Conservation (phyloP, 1,284 basidiomycete genomes). For the Ganoderma boninense region DNA sequence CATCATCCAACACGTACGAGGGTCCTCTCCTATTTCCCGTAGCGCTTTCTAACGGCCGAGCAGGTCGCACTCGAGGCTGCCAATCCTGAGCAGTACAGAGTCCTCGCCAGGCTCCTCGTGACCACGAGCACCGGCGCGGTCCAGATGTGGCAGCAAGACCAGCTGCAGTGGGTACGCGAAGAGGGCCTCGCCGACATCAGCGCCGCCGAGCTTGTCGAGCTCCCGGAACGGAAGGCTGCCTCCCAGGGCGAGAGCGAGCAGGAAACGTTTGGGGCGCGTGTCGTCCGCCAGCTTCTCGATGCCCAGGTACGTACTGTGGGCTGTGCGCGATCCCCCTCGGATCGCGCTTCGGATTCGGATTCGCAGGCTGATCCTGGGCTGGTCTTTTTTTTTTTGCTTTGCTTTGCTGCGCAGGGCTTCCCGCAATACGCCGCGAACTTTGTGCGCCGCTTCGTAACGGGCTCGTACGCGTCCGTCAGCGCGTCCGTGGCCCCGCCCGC, state of each 20-base stretch:
- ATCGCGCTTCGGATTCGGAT: too few relatives aligned
- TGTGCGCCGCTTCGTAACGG: constrained; percentile 74
- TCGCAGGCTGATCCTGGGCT: neutral
- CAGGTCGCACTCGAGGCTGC: constrained; percentile 67
- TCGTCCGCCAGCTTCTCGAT: constrained; percentile 69
- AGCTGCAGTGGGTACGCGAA: constrained; percentile 82
- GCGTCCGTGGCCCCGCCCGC: constrained; percentile 47
- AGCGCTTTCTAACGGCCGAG: constrained; percentile 20
- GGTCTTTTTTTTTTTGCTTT: too few relatives aligned
- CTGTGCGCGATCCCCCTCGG: constrained; percentile 39
- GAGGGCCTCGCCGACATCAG: constrained; percentile 79
- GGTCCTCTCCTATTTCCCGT: constrained; percentile 4
- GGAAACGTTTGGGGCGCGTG: constrained; percentile 66
- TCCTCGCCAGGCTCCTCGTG: constrained; percentile 62
- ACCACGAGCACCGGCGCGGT: constrained; percentile 84
- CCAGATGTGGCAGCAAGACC: constrained; percentile 76
- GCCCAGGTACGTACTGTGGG: constrained; percentile 52
- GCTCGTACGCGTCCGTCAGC: constrained; percentile 68
- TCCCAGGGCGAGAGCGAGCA: constrained; percentile 49
- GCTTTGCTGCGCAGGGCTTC: constrained; percentile 58
- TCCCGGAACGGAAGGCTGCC: constrained; percentile 72
- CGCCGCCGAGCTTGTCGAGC: constrained; percentile 77
- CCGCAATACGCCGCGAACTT: constrained; percentile 78
- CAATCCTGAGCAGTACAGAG: constrained; percentile 49
- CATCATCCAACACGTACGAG: constrained; percentile 71